A percentile compares a stretch with the other conserved stretches of the same genome.
Evolutionary conservation across 2,329 filamentous ascomycete genomes (phyloP).

Genomic region (Neonectria ditissima): DNA sequence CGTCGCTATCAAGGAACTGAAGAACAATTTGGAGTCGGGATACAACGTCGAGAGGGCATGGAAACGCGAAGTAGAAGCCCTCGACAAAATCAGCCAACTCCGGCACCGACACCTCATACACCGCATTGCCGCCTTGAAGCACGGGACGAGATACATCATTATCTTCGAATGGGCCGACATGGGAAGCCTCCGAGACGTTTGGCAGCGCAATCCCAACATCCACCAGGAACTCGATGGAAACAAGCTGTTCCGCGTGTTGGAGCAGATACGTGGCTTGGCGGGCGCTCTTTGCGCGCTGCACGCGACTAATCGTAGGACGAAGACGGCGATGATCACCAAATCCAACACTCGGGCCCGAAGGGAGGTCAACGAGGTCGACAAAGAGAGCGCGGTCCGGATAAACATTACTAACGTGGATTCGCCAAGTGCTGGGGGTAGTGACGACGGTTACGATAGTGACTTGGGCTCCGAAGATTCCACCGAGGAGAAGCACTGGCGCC

Average conservation of each 20-base stretch:
- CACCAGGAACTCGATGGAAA: not conserved
- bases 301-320: not conserved
- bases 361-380: not conserved
- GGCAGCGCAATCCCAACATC: not conserved
- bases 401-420: not conserved
- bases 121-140: constrained; percentile 25
- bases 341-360: not conserved
- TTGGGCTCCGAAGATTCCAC: not conserved
- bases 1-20: constrained; percentile 33
- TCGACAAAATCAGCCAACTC: constrained; percentile 22
- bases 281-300: constrained; percentile 28
- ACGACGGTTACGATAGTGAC: constrained; percentile 2
- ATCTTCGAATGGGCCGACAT: constrained; percentile 34
- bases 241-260: constrained; percentile 19
- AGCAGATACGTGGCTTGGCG: constrained; percentile 28
- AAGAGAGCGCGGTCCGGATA: not conserved
- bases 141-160: constrained; percentile 12
- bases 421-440: constrained; percentile 1
- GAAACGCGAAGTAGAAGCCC: constrained; percentile 17
- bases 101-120: constrained; percentile 25
- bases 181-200: constrained; percentile 30
- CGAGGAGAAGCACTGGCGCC: constrained; percentile 22
- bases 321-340: not conserved
- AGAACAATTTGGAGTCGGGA: constrained; percentile 4
- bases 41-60: constrained; percentile 14